Conservation (phyloP, 2,329 filamentous ascomycete genomes). For the Diaporthe citrichinensis region DNA sequence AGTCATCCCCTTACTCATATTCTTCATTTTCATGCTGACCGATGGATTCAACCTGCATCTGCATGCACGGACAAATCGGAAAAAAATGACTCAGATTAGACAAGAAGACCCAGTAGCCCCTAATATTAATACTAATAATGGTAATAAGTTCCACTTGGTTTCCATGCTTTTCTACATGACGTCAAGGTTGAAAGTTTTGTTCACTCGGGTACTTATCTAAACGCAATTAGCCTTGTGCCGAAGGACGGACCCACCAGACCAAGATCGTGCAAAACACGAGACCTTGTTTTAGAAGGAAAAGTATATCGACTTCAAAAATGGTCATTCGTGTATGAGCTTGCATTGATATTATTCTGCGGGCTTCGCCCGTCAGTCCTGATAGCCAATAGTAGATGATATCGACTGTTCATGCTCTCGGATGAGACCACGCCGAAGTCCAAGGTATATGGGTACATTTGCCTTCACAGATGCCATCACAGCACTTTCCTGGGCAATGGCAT, state of each 20-base stretch:
- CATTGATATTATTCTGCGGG: no score
- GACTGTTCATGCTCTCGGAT: no score
- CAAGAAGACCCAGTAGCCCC: background rate
- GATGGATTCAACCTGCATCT: background rate
- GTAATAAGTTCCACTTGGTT: constrained; percentile 8
- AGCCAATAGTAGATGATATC: no score
- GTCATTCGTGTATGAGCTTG: background rate
- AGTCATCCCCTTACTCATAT: constrained; percentile 2
- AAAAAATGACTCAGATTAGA: constrained; percentile 18
- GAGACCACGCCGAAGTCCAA: no score
- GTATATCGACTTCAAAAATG: background rate
- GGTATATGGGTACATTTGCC: no score
- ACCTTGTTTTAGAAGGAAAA: no score
- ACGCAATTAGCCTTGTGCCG: background rate
- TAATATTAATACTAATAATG: background rate
- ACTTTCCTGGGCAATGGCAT: no score
- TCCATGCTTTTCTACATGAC: constrained; percentile 9
- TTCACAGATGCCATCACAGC: no score
- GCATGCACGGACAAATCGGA: background rate
- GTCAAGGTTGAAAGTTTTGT: background rate
- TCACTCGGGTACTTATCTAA: background rate
- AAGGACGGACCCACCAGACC: background rate
- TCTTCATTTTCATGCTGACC: constrained; percentile 2
- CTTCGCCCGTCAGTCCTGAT: no score
- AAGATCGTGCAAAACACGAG: background rate